Evolutionary conservation across 768 basidiomycete species (phyloP), one percentile per base, ranked within the genome.

Genomic region (Podaxis mareebaensis): DNA sequence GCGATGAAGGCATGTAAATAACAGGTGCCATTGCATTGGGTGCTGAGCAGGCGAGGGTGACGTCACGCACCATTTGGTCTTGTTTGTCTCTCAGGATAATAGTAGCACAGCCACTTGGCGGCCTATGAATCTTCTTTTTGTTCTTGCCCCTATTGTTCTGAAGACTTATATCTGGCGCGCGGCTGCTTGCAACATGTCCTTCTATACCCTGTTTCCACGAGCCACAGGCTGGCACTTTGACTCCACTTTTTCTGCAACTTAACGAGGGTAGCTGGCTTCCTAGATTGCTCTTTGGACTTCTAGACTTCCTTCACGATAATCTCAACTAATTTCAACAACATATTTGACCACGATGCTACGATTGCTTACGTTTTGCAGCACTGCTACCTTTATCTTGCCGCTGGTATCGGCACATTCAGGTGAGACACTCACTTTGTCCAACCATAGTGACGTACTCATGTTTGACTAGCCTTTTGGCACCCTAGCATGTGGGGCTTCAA

Each of bases 401-500:
- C 48, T 63, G 36, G 38, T 40, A 10, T 56, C 54, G 54, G 61
- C 61, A 15, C 61, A 63, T 30, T 53, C 61, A 51, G 54, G 61
- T 63, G 22, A 49, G 48, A 26, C 11, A 20, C 22, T 17, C 30
- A 10, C 1, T 22, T 8, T 10, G 15, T 15, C 12, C 28, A 28
- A 3, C 20, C 28, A 36, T 10, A 24, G 4, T 28, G 15, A 55
- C 3, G n/a, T 2, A 39, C 33, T 38, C 33, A 56, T 56, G 20
- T 12, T 56, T 39, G 10, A 13, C 33, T 28, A 84, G 85, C 82
- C n/a, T 66, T 84, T 15, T 87, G 74, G 73, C 79, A 84, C 62
- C 80, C 85, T 3, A 80, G 82, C 71, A 88, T 89, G 85, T 88
- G 67, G 63, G 88, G 89, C 1, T 90, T 86, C 78, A 88, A 89